A percentile compares a stretch with the other conserved stretches of the same genome.
Conservation (phyloP, 2,329 filamentous ascomycete species). For the Thelonectria blattea region DNA sequence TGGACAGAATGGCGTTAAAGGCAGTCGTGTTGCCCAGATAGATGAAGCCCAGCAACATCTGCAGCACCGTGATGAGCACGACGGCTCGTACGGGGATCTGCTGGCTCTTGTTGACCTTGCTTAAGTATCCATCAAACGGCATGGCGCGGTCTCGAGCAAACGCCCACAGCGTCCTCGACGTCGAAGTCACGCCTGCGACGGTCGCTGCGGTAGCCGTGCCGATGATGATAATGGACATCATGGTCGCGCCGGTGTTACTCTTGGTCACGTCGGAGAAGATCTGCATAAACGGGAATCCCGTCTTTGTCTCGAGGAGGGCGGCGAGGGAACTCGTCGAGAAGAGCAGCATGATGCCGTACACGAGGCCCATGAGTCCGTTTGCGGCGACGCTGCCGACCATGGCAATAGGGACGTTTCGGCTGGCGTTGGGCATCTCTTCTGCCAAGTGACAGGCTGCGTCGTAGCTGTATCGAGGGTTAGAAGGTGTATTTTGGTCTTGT, state of each 20-base stretch:
- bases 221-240: conserved; percentile 36
- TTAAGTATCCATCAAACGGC: conserved; percentile 45
- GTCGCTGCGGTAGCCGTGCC: conserved; percentile 38
- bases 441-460: conserved; percentile 42
- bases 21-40: conserved; percentile 10
- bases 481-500: neutral
- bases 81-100: conserved; percentile 44
- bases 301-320: conserved; percentile 45
- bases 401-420: conserved; percentile 41
- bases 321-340: conserved; percentile 49
- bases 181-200: conserved; percentile 42
- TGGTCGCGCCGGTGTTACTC: conserved; percentile 31
- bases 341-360: conserved; percentile 49
- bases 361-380: conserved; percentile 53
- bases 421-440: conserved; percentile 42
- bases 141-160: conserved; percentile 47
- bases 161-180: conserved; percentile 46
- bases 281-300: conserved; percentile 51
- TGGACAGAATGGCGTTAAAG: conserved; percentile 18
- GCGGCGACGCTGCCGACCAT: conserved; percentile 44
- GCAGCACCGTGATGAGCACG: conserved; percentile 30
- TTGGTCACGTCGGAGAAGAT: conserved; percentile 42
- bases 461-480: conserved; percentile 29
- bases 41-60: conserved; percentile 24
- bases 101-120: conserved; percentile 37